A percentile compares a stretch with the other conserved stretches of the same genome.
phyloP scores from a whole-genome alignment of 495 filamentous ascomycete genomes.

The Lichina pygmaea region DNA sequence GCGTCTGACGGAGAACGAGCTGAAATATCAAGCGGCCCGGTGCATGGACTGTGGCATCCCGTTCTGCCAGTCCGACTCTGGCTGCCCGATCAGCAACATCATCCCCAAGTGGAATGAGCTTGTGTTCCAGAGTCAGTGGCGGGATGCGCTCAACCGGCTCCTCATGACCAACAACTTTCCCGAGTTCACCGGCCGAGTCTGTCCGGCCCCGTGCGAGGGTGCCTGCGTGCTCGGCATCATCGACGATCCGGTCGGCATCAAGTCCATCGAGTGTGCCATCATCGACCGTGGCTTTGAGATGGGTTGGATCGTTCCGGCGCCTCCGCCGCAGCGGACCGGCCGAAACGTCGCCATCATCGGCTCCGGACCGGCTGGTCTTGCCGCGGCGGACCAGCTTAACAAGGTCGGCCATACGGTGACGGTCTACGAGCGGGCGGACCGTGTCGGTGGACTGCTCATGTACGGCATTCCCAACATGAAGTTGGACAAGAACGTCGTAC shows the following conservation, averaged over 20 bases:
- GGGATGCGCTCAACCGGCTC: slow-evolving; percentile 78
- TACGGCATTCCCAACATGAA: slow-evolving; percentile 99
- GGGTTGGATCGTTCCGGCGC: slow-evolving; percentile 90
- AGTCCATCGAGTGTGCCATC: slow-evolving; percentile 97
- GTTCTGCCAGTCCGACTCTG: slow-evolving; percentile 94
- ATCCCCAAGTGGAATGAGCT: slow-evolving; percentile 99
- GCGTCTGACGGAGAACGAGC: slow-evolving; percentile 80
- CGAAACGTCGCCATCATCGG: slow-evolving; percentile 85
- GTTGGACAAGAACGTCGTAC: slow-evolving; percentile 93
- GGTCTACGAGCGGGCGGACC: slow-evolving; percentile 89
- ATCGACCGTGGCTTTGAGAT: slow-evolving; percentile 98
- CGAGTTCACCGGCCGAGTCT: slow-evolving; percentile 96
- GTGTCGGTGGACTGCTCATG: slow-evolving; percentile 87
- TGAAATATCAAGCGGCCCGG: slow-evolving; percentile 94
- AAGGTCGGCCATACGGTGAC: slow-evolving; percentile 74
- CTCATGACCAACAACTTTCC: slow-evolving; percentile 99
- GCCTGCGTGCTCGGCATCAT: slow-evolving; percentile 97
- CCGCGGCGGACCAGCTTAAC: slow-evolving; percentile 88
- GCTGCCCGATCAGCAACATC: slow-evolving; percentile 97
- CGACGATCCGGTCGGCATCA: slow-evolving; percentile 94
- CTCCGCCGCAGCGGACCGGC: slow-evolving; percentile 58
- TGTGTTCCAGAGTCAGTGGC: slow-evolving; percentile 83
- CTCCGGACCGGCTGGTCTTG: slow-evolving; percentile 81
- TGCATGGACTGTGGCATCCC: slow-evolving; percentile 99
- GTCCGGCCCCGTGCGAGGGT: slow-evolving; percentile 92